Evolutionary conservation across 805 yeast genomes (phyloP), one percentile per base, ranked within the genome.

Genomic region (Zygoascus bituminiphila): DNA sequence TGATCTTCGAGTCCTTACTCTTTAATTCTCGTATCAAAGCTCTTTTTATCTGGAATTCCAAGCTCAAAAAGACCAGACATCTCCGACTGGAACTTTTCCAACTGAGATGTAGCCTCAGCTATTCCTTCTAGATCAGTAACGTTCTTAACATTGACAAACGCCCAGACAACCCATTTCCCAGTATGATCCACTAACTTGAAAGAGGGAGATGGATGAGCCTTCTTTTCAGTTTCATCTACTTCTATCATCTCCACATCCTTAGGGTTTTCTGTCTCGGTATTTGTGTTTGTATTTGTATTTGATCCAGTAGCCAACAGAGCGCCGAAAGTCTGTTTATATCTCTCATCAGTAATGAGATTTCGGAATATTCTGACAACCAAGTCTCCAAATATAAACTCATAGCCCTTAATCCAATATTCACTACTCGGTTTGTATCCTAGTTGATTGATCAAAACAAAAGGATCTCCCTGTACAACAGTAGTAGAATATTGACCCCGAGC

Each of bases 111-210:
- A 0, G 88, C 86, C 48, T 74, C 74, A 48, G 78, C 78, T 7
- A 84, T 78, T 44, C 76, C 75, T 25, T 85, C 89, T 39, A 88
- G 73, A 63, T 87, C 95, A 2, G 89, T 84, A 17, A 84, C 69
- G 50, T 77, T 77, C 9, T 79, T 78, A 8, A 86, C 82, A 56
- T 85, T 81, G n/a, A 82, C 78, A 58, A 72, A 82, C 9, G 82
- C 80, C 61, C 79, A 81, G 3, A 87, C 68, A 2, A 55, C 44
- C 59, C 62, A 61, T 36, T 57, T 59, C 9, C 53, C 58, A n/a
- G 65, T 53, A 17, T 49, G 36, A 40, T 66, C 70, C 17, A 60
- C 46, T 21, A 63, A 56, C 19, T 33, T 24, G 9, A 54, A 44
- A 25, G 43, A 9, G 33, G 33, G 33, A 26, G 33, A 26, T 9